Percentiles rank a stretch among this genome's conserved stretches.
These are phyloP conservation scores for Sarocladium kiliense DNA, from an alignment of 2,329 filamentous ascomycete genomes.

Conservation along the genomic window DNA sequence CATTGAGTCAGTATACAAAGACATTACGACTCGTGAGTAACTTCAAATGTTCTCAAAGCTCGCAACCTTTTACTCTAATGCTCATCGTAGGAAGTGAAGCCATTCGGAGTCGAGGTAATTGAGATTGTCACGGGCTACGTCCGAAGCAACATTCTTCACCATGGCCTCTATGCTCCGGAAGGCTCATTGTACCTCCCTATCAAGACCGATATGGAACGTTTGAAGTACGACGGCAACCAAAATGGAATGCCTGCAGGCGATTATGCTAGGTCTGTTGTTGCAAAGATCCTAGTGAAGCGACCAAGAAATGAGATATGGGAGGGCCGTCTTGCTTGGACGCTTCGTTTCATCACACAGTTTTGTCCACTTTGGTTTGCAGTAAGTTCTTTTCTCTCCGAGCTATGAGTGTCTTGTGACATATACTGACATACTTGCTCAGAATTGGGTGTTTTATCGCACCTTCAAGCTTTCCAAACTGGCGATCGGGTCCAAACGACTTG, in stretches of 20 bases:
- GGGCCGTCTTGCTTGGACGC: slow-evolving; percentile 9
- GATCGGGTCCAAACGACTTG: not conserved
- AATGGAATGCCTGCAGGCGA: slow-evolving; percentile 9
- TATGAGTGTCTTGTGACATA: not conserved
- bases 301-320: slow-evolving; percentile 12
- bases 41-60: too few species aligned
- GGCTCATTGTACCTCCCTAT: slow-evolving; percentile 11
- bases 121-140: slow-evolving; percentile 13
- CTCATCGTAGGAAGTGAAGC: slow-evolving; percentile 10
- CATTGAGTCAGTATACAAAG: slow-evolving; percentile 13
- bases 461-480: not conserved
- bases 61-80: too few species aligned
- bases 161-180: slow-evolving; percentile 10
- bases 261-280: slow-evolving; percentile 11
- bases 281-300: slow-evolving; percentile 4
- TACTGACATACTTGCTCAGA: not conserved
- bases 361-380: slow-evolving; percentile 10
- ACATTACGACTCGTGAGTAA: slow-evolving; percentile 12
- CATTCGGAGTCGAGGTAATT: slow-evolving; percentile 12
- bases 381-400: slow-evolving; percentile 9
- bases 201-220: slow-evolving; percentile 3
- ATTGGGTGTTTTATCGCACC: not conserved
- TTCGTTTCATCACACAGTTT: not conserved
- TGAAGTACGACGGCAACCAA: slow-evolving; percentile 10
- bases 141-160: slow-evolving; percentile 11